phyloP scores from a whole-genome alignment of 2,329 filamentous ascomycete genomes.

The Aspergillus neoniger region DNA sequence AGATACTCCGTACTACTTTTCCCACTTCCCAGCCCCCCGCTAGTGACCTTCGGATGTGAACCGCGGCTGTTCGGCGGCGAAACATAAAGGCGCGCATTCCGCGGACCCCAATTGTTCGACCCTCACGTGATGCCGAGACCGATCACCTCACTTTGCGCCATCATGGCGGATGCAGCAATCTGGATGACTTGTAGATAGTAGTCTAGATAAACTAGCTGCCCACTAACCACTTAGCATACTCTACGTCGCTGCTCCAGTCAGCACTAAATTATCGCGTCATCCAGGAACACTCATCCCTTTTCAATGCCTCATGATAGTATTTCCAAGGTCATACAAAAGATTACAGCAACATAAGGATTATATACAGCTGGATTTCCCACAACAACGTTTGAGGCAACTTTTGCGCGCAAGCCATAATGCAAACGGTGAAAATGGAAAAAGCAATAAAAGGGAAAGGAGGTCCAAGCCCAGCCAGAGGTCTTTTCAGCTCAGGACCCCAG shows the following conservation, averaged over 20 bases:
- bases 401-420: conserved; percentile 17
- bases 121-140: not conserved
- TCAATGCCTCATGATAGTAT: conserved; percentile 7
- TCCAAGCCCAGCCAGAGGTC: not conserved
- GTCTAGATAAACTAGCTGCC: not conserved
- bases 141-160: conserved; percentile 3
- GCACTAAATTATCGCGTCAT: not conserved
- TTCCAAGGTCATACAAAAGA: conserved; percentile 17
- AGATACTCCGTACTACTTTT: not conserved
- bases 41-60: conserved; percentile 20
- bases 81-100: not conserved
- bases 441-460: not conserved
- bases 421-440: conserved; percentile 14
- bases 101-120: conserved; percentile 1
- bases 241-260: not conserved
- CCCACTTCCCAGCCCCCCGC: not conserved
- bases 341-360: conserved; percentile 19
- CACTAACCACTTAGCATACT: not conserved
- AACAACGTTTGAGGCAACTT: conserved; percentile 18
- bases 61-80: conserved; percentile 22
- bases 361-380: conserved; percentile 19
- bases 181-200: not conserved
- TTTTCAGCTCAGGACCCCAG: not conserved
- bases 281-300: conserved; percentile 3
- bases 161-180: not conserved